Percentiles rank a stretch among this genome's conserved stretches.
These are phyloP conservation scores for Metarhizium robertsii DNA, from an alignment of 2,329 filamentous ascomycete species.

Conservation along the genomic window DNA sequence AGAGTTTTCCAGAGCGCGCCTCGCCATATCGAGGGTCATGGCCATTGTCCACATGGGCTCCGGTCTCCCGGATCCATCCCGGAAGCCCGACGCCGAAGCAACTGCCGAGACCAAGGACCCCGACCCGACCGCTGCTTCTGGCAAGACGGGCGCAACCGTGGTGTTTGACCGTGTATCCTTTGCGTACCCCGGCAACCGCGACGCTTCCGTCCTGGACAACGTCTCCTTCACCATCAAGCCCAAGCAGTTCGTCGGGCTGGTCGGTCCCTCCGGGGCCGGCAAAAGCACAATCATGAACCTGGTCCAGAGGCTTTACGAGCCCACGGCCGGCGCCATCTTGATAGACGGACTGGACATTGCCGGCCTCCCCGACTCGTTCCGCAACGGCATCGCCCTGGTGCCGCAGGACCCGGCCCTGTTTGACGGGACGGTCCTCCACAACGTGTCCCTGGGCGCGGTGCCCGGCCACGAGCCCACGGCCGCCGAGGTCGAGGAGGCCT, in stretches of 20 bases:
- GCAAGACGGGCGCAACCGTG: constrained; percentile 18
- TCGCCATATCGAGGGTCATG: constrained; percentile 39
- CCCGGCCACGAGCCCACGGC: constrained; percentile 33
- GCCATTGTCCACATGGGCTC: constrained; percentile 16
- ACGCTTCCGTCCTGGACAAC: constrained; percentile 46
- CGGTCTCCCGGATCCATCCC: background rate
- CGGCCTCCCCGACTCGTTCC: constrained; percentile 28
- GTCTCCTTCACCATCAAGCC: constrained; percentile 43
- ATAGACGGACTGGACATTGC: constrained; percentile 53
- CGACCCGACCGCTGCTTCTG: no score
- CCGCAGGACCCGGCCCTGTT: constrained; percentile 63
- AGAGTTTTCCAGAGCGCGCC: constrained; percentile 41
- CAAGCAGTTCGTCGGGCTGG: constrained; percentile 57
- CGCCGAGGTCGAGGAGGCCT: constrained; percentile 40
- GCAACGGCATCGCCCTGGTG: constrained; percentile 52
- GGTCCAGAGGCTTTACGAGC: constrained; percentile 59
- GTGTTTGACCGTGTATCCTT: constrained; percentile 15
- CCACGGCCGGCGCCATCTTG: constrained; percentile 49
- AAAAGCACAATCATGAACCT: constrained; percentile 61
- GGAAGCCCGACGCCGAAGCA: background rate
- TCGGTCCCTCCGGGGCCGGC: constrained; percentile 56
- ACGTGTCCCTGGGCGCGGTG: constrained; percentile 54
- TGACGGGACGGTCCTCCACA: constrained; percentile 33
- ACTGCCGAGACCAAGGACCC: background rate
- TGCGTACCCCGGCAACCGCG: constrained; percentile 30